phyloP scores from a whole-genome alignment of 2,329 filamentous ascomycete species.

The Akanthomyces lecanii region DNA sequence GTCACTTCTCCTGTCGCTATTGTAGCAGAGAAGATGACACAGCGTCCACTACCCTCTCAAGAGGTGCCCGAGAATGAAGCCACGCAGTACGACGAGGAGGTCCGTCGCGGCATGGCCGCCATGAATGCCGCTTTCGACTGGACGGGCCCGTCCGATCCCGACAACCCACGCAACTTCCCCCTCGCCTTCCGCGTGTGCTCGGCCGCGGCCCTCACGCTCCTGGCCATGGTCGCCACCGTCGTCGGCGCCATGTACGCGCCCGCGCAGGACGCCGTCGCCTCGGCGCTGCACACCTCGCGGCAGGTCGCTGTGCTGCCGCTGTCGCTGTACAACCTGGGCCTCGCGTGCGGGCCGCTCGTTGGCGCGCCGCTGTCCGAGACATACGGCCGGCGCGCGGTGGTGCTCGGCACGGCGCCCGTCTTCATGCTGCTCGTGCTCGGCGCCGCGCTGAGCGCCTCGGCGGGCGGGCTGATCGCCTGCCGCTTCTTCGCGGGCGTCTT shows the following conservation, averaged over 20 bases:
- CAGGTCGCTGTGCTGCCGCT: slow-evolving; percentile 25
- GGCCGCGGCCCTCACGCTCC: slow-evolving; percentile 69
- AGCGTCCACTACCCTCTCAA: too few species aligned
- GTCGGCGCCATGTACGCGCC: slow-evolving; percentile 31
- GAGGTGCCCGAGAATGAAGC: too few species aligned
- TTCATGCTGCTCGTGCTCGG: slow-evolving; percentile 73
- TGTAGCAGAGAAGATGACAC: too few species aligned
- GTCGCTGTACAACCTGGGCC: slow-evolving; percentile 27
- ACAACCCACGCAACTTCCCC: slow-evolving; percentile 80
- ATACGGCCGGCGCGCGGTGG: slow-evolving; percentile 49
- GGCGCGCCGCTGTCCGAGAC: slow-evolving; percentile 76
- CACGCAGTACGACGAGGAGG: slow-evolving; percentile 10
- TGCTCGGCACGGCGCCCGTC: slow-evolving; percentile 52
- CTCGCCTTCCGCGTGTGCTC: slow-evolving; percentile 70
- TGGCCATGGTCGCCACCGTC: slow-evolving; percentile 51
- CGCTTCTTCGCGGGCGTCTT: slow-evolving; percentile 64
- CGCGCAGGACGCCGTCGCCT: slow-evolving; percentile 23
- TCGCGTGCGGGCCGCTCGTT: slow-evolving; percentile 52
- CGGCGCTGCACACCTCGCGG: slow-evolving; percentile 20
- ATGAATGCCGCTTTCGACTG: slow-evolving; percentile 28
- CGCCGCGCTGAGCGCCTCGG: slow-evolving; percentile 62
- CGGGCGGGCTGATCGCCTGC: slow-evolving; percentile 66
- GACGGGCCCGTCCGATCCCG: slow-evolving; percentile 56
- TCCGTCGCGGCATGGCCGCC: slow-evolving; percentile 21
- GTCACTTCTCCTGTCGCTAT: too few species aligned